Base-by-base conservation (phyloP, 345 rosid species). In the Rhodomyrtus tomentosa region DNA sequence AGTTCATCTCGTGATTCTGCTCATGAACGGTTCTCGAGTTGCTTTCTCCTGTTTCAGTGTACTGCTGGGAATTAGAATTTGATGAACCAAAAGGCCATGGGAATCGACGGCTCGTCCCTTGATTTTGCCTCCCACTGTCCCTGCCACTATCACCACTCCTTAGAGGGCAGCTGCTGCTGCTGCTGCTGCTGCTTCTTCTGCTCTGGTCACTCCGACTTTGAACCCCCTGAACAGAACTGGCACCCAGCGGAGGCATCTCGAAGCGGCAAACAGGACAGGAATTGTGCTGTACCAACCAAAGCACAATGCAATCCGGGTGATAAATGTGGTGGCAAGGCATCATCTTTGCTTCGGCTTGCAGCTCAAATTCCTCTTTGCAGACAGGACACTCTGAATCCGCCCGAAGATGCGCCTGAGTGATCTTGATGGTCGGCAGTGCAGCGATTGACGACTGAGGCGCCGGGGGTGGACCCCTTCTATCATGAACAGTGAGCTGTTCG, bases 211-310 rank as follows among this genome's bases (percentile, higher is more conserved):
- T 56, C 53, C 29, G 11, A 62, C 56, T 51, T 27, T 73, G 86
- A 74, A n/a, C 52, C 25, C 56, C 80, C 48, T 11, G 56, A 38
- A 27, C 83, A 50, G 56, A 29, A 25, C 73, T 29, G 29, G 81
- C 6, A 5, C 73, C 80, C 50, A 24, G 83, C 51, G 51, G 53
- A 84, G 88, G 87, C 55, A 88, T 82, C 85, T 88, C 87, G 18
- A 85, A 90, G 20, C 92, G 91, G 80, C 92, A 90, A 50, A 90
- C 91, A 15, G 92, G 92, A 85, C 92, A 90, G 3, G 92, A 90
- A 68, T 90, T 90, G 83, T 90, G 92, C 88, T 52, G 90, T 49
- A 72, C 91, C 80, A 90, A 73, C 92, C 92, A 90, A 11, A 91
- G 92, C 49, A 89, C 85, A 51, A 90, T 90, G 84, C 92, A 90